phyloP scores from a whole-genome alignment of 768 basidiomycete genomes.

The Boletellus ananiceps region DNA sequence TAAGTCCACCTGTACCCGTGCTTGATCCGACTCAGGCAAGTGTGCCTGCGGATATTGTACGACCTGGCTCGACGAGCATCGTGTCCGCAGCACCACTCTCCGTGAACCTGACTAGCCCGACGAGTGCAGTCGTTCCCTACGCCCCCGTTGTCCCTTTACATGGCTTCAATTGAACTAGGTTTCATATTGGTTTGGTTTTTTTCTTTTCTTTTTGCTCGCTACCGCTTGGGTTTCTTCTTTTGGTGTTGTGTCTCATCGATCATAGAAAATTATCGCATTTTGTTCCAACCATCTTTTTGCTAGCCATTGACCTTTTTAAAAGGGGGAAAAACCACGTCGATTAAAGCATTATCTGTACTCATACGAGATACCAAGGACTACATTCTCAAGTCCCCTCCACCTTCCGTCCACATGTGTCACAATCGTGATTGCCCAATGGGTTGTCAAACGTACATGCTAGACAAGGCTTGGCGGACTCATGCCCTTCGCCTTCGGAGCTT shows the following conservation, averaged over 20 bases:
- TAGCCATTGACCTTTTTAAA: slow-evolving; percentile 16
- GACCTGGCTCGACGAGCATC: slow-evolving; percentile 35
- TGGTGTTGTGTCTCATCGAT: slow-evolving; percentile 27
- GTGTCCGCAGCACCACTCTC: slow-evolving; percentile 24
- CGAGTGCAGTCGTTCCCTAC: slow-evolving; percentile 18
- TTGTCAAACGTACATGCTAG: slow-evolving; percentile 58
- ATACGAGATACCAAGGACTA: slow-evolving; percentile 28
- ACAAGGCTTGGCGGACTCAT: slow-evolving; percentile 41
- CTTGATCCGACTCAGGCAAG: slow-evolving; percentile 26
- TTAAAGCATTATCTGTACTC: slow-evolving; percentile 36
- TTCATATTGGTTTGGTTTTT: slow-evolving; percentile 24
- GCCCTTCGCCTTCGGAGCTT: slow-evolving; percentile 32
- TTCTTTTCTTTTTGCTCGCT: slow-evolving; percentile 13
- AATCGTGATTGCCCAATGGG: slow-evolving; percentile 36
- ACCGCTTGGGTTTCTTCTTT: slow-evolving; percentile 20
- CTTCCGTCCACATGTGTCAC: slow-evolving; percentile 42
- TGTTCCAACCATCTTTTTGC: slow-evolving; percentile 12
- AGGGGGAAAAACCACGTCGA: slow-evolving; percentile 18
- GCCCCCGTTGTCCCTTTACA: slow-evolving; percentile 25
- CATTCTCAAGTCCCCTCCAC: slow-evolving; percentile 25
- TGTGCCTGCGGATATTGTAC: slow-evolving; percentile 28
- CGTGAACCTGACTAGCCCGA: slow-evolving; percentile 18
- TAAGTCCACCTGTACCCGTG: slow-evolving; percentile 23
- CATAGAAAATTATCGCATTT: slow-evolving; percentile 28
- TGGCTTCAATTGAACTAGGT: slow-evolving; percentile 26